Percentiles rank a stretch among this genome's conserved stretches.
These are phyloP conservation scores for Phytophthora ohioensis DNA, from an alignment of 352 stramenopile species.

Conservation along the genomic window DNA sequence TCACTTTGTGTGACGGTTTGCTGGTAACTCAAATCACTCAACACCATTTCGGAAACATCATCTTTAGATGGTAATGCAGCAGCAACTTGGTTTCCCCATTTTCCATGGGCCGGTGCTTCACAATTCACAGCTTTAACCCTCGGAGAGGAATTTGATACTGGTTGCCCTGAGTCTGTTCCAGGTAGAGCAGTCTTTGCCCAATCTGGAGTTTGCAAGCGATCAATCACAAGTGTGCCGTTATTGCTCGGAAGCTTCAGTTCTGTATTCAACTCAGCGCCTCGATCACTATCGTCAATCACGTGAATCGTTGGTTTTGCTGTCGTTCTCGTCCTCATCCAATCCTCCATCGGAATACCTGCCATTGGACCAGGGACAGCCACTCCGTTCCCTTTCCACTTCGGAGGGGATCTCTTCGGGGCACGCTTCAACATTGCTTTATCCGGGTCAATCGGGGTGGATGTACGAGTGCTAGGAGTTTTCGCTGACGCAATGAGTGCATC, in stretches of 20 bases:
- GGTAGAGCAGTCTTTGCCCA: conserved; percentile 55
- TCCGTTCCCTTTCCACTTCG: conserved; percentile 62
- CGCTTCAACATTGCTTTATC: conserved; percentile 10
- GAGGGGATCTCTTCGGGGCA: conserved; percentile 28
- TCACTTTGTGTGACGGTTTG: not conserved
- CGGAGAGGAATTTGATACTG: conserved; percentile 10
- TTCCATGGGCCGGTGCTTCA: conserved; percentile 18
- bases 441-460: not conserved
- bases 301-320: conserved; percentile 59
- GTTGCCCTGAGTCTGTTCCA: conserved; percentile 13
- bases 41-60: not conserved
- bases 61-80: conserved; percentile 3
- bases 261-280: not conserved
- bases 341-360: conserved; percentile 65
- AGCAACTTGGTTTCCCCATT: conserved; percentile 28
- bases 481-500: not conserved
- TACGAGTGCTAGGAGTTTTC: not conserved
- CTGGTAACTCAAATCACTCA: not conserved
- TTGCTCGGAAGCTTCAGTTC: not conserved
- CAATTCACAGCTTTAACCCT: not conserved
- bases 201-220: conserved; percentile 67
- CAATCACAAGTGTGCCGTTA: conserved; percentile 39
- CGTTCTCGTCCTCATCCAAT: conserved; percentile 79
- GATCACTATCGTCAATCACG: conserved; percentile 29
- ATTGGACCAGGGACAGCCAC: conserved; percentile 58